phyloP scores from a whole-genome alignment of 2,329 filamentous ascomycete genomes.

The Fusarium sp. region DNA sequence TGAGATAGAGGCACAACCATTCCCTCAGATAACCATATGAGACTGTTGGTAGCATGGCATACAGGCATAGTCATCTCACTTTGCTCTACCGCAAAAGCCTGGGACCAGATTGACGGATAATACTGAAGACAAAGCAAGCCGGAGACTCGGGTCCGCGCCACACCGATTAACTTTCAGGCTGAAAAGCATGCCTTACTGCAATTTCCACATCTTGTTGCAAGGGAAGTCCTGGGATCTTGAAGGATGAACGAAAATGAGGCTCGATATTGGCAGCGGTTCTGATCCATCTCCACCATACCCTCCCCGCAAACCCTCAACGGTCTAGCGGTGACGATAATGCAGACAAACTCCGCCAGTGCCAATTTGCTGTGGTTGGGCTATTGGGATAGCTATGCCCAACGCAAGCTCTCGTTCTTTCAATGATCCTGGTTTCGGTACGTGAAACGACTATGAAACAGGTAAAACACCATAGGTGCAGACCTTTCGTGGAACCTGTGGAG shows the following conservation, averaged over 20 bases:
- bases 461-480: not conserved
- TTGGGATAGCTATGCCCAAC: not conserved
- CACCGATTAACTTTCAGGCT: constrained; percentile 24
- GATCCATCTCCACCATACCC: constrained; percentile 5
- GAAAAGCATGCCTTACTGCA: constrained; percentile 15
- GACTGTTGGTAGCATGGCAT: not conserved
- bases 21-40: not conserved
- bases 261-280: constrained; percentile 5
- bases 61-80: constrained; percentile 3
- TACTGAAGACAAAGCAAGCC: constrained; percentile 13
- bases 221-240: constrained; percentile 31
- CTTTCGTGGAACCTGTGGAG: constrained; percentile 4
- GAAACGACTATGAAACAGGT: constrained; percentile 15
- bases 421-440: not conserved
- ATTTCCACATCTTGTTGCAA: constrained; percentile 27
- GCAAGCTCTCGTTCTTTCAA: not conserved
- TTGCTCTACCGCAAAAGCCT: not conserved
- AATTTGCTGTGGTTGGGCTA: not conserved
- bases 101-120: not conserved
- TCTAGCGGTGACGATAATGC: not conserved
- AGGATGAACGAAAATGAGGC: constrained; percentile 26
- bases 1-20: constrained; percentile 12
- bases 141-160: constrained; percentile 27
- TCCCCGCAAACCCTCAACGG: constrained; percentile 14
- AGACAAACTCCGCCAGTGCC: constrained; percentile 1